Evolutionary conservation across 352 stramenopile genomes (phyloP), one percentile per base, ranked within the genome.

Genomic region (Pythium brassicae): DNA sequence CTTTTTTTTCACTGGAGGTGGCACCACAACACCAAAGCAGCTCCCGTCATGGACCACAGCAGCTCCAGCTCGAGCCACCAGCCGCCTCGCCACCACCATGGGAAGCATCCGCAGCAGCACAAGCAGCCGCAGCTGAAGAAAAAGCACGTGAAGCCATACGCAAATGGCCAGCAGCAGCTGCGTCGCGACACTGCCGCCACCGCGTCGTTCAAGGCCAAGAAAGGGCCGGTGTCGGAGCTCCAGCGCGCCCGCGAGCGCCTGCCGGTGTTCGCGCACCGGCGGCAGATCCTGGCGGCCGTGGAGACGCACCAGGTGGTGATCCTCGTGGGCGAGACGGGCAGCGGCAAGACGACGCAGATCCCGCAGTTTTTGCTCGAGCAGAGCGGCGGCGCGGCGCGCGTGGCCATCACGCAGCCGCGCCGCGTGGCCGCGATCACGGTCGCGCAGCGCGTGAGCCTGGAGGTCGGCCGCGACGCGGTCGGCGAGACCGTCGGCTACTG

Each of bases 331-430:
- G 86, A 96, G 68, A 97, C 89, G 0, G 89, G 89, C 23, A 95
- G 83, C 44, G 89, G 89, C 55, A 97, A 97, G 70, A 96, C 89
- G 56, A 97, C 89, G 44, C 87, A 96, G 66, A 89, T 95, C 53
- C 86, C 86, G 26, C 86, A 95, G 67, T 95, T 90, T 57, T 77
- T 95, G 29, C 86, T 84, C 46, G 86, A 94, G 61, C 78, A 71
- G 45, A 65, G 87, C 56, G 37, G 52, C 19, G 42, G 67, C 23
- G 69, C n/a, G n/a, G 42, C 62, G 3, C 75, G 68, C 57, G 79
- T 95, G 29, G 83, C 82, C 26, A 89, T 92, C 65, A 94, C 84
- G 27, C 86, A 95, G 67, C 86, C 86, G 32, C 71, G 83, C 45
- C 83, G 83, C 9, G 83, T 93, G 4, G 86, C 86, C 14, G 84